A percentile compares a stretch with the other conserved stretches of the same genome.
phyloP scores from a whole-genome alignment of 164 flowering plant genomes.

The Vitis rotundifolia region DNA sequence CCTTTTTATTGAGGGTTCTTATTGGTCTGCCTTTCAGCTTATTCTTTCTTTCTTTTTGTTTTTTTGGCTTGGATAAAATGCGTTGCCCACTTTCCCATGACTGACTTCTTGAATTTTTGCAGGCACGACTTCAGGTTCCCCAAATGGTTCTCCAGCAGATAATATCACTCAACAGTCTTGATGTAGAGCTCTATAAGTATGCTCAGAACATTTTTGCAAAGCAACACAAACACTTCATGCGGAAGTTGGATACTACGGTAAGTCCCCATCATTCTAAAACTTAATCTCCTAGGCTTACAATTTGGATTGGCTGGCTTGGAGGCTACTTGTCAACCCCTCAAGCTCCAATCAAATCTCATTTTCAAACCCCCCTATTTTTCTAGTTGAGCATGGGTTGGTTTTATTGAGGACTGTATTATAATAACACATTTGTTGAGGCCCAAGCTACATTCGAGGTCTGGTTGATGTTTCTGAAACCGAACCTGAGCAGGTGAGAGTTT shows the following conservation, averaged over 20 bases:
- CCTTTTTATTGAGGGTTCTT: too few species aligned
- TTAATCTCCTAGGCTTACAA: background rate
- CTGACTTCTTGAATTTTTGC: constrained; percentile 15
- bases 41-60: background rate
- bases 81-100: background rate
- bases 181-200: constrained; percentile 82
- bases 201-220: constrained; percentile 63
- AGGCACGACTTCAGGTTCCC: constrained; percentile 77
- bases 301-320: background rate
- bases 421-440: too few species aligned
- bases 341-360: too few species aligned
- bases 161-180: constrained; percentile 70
- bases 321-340: too few species aligned
- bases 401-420: too few species aligned
- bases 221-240: constrained; percentile 41
- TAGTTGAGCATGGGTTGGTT: too few species aligned
- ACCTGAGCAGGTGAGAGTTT: too few species aligned
- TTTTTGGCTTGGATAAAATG: background rate
- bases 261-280: constrained; percentile 17
- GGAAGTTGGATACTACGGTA: constrained; percentile 29
- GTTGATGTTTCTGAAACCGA: too few species aligned
- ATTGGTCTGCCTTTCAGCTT: background rate
- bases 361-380: too few species aligned
- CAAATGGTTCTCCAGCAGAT: constrained; percentile 62
- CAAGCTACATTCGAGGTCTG: too few species aligned